Base-by-base conservation (phyloP, 331 rosid species). In the Acacia pycnantha region DNA sequence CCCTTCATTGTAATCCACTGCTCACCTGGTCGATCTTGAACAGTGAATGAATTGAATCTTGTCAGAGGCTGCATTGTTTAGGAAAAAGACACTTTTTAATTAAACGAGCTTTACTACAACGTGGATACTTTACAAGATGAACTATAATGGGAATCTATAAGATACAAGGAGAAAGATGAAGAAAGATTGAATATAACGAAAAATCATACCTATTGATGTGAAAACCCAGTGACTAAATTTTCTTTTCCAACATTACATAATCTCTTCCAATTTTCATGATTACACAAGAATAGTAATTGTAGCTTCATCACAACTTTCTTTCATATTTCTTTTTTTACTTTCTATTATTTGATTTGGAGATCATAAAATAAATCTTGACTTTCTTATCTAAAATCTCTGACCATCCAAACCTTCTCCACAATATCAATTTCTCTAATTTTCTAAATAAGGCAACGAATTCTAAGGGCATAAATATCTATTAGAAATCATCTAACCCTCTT, bases 11-110 rank as follows among this genome's bases (percentile, higher is more conserved):
- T 90, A 58, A 95, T 88, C 87, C 89, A 91, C 81, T 88, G 92
- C 88, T 90, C 92, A 0, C 96, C 92, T 2, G 86, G 90, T 46
- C 91, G 89, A 81, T 92, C 98, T 80, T 93, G 88, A 76, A 95
- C 88, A 26, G 73, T 41, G 84, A 93, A 93, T 9, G 91, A 92
- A 51, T 86, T 86, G 90, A 92, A 95, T 61, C 82, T 65, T 22
- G 82, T 81, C 12, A 35, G 81, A 77, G 89, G 96, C 98, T 95
- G 84, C 74, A 82, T 40, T 53, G 67, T 40, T 67, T 40, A 35
- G 41, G 35, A 21, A 76, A 77, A 73, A 21, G 77, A 68, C 35
- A 5, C 46, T 48, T 40, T 21, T 46, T 46, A 58, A 9, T 16
- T n/a, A 73, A 24, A 24, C 54, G 26, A 1, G 31, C 59, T 11